Percentiles rank a stretch among this genome's conserved stretches.
phyloP scores from a whole-genome alignment of 2,329 filamentous ascomycete genomes.

The Ustulina deusta region DNA sequence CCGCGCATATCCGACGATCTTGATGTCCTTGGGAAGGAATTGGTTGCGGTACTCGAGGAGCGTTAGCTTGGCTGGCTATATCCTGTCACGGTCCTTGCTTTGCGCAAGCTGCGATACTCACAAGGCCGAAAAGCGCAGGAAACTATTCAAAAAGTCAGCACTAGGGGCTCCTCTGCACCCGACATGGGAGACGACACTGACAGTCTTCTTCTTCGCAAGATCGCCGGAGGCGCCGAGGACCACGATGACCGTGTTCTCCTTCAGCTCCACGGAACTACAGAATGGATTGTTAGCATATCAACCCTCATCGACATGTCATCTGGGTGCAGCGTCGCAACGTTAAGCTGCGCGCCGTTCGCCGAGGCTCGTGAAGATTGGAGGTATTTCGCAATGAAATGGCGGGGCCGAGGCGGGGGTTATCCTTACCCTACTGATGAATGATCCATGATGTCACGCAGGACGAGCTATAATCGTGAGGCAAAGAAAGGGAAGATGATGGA shows the following conservation, averaged over 20 bases:
- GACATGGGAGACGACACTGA: slow-evolving; percentile 57
- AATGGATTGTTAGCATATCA: slow-evolving; percentile 53
- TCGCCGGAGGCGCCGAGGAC: slow-evolving; percentile 98
- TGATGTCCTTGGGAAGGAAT: slow-evolving; percentile 96
- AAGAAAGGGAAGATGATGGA: slow-evolving; percentile 33
- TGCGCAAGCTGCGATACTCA: slow-evolving; percentile 65
- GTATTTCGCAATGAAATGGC: slow-evolving; percentile 46
- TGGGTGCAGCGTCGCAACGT: not conserved
- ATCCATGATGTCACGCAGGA: slow-evolving; percentile 48
- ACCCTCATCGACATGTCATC: not conserved
- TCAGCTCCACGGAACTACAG: slow-evolving; percentile 87
- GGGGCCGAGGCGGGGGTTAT: slow-evolving; percentile 50
- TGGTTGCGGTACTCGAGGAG: slow-evolving; percentile 88
- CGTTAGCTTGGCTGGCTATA: slow-evolving; percentile 40
- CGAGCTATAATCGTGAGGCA: slow-evolving; percentile 19
- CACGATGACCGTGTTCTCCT: slow-evolving; percentile 97
- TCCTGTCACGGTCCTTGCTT: slow-evolving; percentile 2
- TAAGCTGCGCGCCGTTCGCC: slow-evolving; percentile 34
- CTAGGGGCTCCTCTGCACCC: slow-evolving; percentile 32
- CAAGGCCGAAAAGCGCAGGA: slow-evolving; percentile 95
- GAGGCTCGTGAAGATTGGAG: slow-evolving; percentile 33
- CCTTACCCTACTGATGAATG: slow-evolving; percentile 50
- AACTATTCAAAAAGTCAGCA: slow-evolving; percentile 68
- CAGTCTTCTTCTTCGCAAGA: slow-evolving; percentile 99
- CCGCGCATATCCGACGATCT: slow-evolving; percentile 97